These are phyloP conservation scores for Hygrophorus russula DNA, from an alignment of 768 basidiomycete genomes.

Conservation along the genomic window DNA sequence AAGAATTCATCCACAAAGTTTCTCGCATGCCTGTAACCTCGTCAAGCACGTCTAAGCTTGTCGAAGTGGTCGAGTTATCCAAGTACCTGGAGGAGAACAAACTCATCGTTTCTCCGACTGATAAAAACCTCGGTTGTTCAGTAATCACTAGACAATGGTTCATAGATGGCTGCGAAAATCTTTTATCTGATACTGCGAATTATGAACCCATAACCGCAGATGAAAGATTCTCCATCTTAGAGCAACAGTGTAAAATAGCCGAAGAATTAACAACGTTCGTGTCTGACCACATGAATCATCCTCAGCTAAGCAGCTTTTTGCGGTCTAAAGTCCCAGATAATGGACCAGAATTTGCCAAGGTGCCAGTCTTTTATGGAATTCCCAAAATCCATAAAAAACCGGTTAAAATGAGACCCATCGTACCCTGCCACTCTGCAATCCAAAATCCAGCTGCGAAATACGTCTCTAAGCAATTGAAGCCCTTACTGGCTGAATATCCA, in stretches of 20 bases:
- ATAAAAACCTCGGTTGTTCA: slow-evolving; percentile 17
- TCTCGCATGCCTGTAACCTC: too few species aligned
- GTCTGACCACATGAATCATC: too few species aligned
- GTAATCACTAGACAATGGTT: slow-evolving; percentile 14
- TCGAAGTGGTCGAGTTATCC: too few species aligned
- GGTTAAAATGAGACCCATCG: slow-evolving; percentile 17
- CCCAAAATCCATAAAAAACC: slow-evolving; percentile 24
- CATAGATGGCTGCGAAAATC: slow-evolving; percentile 9
- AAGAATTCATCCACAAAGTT: too few species aligned
- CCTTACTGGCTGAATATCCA: too few species aligned
- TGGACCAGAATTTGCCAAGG: background rate
- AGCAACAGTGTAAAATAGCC: too few species aligned
- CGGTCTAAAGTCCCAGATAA: background rate
- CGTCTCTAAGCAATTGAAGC: slow-evolving; percentile 13
- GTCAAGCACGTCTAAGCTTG: too few species aligned
- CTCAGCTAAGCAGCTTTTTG: background rate
- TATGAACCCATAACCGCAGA: too few species aligned
- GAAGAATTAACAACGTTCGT: too few species aligned
- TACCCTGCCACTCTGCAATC: slow-evolving; percentile 20
- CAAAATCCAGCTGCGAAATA: slow-evolving; percentile 20
- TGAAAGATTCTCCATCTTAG: too few species aligned
- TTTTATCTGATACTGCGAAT: slow-evolving; percentile 2
- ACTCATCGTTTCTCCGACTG: slow-evolving; percentile 14
- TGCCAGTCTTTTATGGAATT: slow-evolving; percentile 17
- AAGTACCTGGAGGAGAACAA: slow-evolving; percentile 8